phyloP scores from a whole-genome alignment of 108 stramenopile species.

The Seminavis robusta region DNA sequence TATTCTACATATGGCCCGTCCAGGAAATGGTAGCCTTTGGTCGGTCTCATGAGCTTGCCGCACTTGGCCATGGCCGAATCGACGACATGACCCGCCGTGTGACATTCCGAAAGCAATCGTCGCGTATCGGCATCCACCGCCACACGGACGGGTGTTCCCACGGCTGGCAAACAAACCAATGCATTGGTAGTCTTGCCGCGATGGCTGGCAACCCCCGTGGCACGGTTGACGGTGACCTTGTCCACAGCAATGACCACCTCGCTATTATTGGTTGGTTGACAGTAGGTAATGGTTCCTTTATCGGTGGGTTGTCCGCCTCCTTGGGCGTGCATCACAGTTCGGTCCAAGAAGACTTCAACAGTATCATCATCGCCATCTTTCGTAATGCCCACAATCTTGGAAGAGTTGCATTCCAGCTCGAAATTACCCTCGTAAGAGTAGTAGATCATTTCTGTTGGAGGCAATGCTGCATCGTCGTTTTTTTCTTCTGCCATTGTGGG shows the following conservation, averaged over 20 bases:
- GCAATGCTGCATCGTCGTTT: too few relatives aligned
- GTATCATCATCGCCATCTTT: not conserved
- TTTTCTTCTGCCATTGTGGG: too few relatives aligned
- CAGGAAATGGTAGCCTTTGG: conserved; percentile 83
- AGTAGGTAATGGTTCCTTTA: conserved; percentile 53
- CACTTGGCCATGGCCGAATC: conserved; percentile 74
- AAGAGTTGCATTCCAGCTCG: not conserved
- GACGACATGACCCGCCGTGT: conserved; percentile 87
- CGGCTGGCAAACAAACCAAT: too few relatives aligned
- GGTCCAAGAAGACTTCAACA: conserved; percentile 39
- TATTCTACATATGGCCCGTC: conserved; percentile 87
- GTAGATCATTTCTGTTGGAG: conserved; percentile 61
- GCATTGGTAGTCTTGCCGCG: not conserved
- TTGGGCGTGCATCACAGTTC: conserved; percentile 78
- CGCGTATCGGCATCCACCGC: conserved; percentile 48
- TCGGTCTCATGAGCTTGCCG: conserved; percentile 37
- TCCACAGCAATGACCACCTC: conserved; percentile 27
- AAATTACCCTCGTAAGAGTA: conserved; percentile 75
- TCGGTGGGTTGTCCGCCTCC: conserved; percentile 88
- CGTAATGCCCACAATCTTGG: not conserved
- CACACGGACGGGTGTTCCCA: conserved; percentile 42
- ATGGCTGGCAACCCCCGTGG: conserved; percentile 58
- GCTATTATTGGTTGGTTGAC: not conserved
- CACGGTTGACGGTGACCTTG: conserved; percentile 60
- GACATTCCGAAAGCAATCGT: conserved; percentile 66